These are phyloP conservation scores for Juglanconis juglandina DNA, from an alignment of 2,329 filamentous ascomycete genomes.

Conservation along the genomic window DNA sequence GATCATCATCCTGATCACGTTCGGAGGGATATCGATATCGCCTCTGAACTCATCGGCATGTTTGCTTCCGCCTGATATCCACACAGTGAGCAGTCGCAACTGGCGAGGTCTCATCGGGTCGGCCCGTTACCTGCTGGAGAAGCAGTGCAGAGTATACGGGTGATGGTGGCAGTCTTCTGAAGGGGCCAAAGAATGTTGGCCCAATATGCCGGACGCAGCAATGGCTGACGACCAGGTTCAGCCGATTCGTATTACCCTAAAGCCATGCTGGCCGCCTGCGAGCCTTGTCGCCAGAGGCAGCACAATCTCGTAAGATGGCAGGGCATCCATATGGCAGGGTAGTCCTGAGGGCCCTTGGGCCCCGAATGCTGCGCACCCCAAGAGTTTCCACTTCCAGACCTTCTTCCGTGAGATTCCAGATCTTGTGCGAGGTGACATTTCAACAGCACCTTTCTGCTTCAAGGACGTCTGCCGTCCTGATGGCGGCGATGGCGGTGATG, in stretches of 20 bases:
- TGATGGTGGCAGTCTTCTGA: not conserved
- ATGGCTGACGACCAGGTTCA: not conserved
- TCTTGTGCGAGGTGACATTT: conserved; percentile 51
- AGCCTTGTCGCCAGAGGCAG: conserved; percentile 24
- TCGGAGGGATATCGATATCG: not conserved
- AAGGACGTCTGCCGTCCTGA: conserved; percentile 10
- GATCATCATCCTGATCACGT: not conserved
- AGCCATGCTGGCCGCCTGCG: conserved; percentile 24
- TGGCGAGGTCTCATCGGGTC: conserved; percentile 23
- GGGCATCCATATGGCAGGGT: conserved; percentile 14
- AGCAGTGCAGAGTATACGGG: conserved; percentile 1
- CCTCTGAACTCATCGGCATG: not conserved
- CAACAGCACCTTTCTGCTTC: conserved; percentile 29
- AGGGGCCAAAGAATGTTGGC: not conserved
- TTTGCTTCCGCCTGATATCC: conserved; percentile 3
- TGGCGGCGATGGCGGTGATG: conserved; percentile 9
- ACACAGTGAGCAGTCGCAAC: not conserved
- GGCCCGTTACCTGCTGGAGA: conserved; percentile 24
- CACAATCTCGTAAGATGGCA: conserved; percentile 9
- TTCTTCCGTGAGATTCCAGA: conserved; percentile 37
- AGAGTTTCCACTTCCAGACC: conserved; percentile 28
- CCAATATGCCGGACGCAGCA: not conserved
- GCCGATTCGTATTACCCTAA: conserved; percentile 25
- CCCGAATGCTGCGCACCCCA: conserved; percentile 28
- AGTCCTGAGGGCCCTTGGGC: conserved; percentile 21